These are phyloP conservation scores for Cystobasidiaceae sp. DNA, from an alignment of 1,284 basidiomycete species.

Conservation along the genomic window DNA sequence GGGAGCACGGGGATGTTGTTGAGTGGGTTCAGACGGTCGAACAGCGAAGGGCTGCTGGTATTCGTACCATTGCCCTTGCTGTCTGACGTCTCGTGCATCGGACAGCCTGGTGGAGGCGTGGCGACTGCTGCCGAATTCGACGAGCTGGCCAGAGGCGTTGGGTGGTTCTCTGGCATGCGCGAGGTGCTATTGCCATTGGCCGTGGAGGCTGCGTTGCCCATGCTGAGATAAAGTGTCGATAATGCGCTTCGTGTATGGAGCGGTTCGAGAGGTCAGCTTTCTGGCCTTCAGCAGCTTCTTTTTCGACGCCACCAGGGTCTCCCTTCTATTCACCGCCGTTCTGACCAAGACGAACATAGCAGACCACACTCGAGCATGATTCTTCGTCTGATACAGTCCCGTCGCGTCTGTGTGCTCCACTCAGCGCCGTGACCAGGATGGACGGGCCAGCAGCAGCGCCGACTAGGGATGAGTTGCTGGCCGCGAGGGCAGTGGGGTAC, in stretches of 20 bases:
- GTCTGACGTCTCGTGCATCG: conserved; percentile 25
- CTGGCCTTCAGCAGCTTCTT: too few relatives aligned
- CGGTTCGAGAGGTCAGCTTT: not conserved
- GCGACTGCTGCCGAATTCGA: not conserved
- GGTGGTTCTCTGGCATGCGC: not conserved
- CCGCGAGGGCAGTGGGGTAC: not conserved
- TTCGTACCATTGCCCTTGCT: not conserved
- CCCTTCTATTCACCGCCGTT: too few relatives aligned
- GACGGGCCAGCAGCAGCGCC: not conserved
- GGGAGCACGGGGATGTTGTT: conserved; percentile 85
- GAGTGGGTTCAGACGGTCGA: conserved; percentile 60
- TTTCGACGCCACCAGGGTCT: too few relatives aligned
- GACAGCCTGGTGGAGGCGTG: conserved; percentile 24
- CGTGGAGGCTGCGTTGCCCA: conserved; percentile 26
- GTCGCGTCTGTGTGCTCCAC: too few relatives aligned
- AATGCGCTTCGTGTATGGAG: not conserved
- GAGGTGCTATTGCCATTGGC: not conserved
- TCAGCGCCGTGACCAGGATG: not conserved
- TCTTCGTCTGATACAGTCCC: too few relatives aligned
- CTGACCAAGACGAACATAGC: too few relatives aligned
- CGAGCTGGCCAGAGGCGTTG: not conserved
- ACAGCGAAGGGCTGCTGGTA: not conserved
- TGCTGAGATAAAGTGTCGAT: not conserved
- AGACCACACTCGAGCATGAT: too few relatives aligned
- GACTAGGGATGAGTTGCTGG: not conserved